Base-by-base conservation (phyloP, 768 basidiomycete genomes). In the Neoboletus brunneissimus region DNA sequence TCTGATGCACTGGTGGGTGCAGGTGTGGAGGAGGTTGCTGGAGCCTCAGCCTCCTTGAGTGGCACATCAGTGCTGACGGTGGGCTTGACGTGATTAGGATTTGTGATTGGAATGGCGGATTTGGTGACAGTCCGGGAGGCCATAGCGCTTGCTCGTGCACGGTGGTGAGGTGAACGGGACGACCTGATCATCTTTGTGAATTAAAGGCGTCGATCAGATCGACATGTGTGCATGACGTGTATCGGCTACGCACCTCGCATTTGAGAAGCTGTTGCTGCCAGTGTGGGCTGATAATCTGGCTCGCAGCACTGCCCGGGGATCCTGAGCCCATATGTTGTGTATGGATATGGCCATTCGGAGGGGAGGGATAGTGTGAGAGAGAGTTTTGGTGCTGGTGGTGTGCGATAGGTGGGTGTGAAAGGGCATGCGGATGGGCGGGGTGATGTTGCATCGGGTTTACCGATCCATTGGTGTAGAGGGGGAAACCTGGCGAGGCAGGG, bases 191-290 rank as follows among this genome's bases (percentile, higher is more conserved):
- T 85, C 91, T 94, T 54, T 54, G 54, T 51, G 22, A 66, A 68
- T 58, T 57, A 54, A 54, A 56, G 38, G 48, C 18, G 42, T 58
- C 41, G 59, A 64, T 66, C 63, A 63, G 59, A 61, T 63, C 53
- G 46, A 38, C 56, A 45, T 44, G 45, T 54, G 60, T 48, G 54
- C 58, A 54, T 60, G n/a, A 62, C 61, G 56, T 49, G 60, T 22
- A 51, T 38, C n/a, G 48, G 57, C 54, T 61, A 83, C 88, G 65
- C 71, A 94, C 94, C 79, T 96, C 93, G 70, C 86, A 94, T 72
- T 94, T 92, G 68, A 94, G 78, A 62, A 97, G 75, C 76, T 97
- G 94, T 67, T 94, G 87, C 68, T 95, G 92, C 94, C 94, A 97
- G 59, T 93, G 91, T 12, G 85, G 83, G 20, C 84, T 85, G 64